Evolutionary conservation across 176 grass and related monocot species (phyloP).

Genomic region (Metroxylon sagu): DNA sequence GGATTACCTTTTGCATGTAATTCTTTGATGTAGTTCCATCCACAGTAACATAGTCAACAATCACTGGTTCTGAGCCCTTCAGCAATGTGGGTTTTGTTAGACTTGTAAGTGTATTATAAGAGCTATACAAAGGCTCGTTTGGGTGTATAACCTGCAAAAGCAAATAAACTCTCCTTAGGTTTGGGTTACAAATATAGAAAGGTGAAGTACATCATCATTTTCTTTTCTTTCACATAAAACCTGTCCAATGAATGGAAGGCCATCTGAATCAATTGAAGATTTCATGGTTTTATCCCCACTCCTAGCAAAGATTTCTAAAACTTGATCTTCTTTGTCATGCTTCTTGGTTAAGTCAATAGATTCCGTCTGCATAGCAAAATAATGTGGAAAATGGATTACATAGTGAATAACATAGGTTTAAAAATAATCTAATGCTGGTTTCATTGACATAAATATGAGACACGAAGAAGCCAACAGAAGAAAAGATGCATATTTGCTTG

Average conservation of each 20-base stretch:
- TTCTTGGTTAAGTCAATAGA: constrained; percentile 63
- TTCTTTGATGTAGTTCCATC: constrained; percentile 62
- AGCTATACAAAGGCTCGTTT: constrained; percentile 61
- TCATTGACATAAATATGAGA: no score
- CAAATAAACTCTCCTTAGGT: neutral
- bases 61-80: constrained; percentile 70
- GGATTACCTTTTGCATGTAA: constrained; percentile 60
- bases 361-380: constrained; percentile 58
- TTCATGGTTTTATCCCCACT: constrained; percentile 43
- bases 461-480: no score
- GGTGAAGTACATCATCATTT: no score
- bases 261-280: constrained; percentile 61
- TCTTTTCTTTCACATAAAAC: neutral
- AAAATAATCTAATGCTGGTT: no score
- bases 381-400: neutral
- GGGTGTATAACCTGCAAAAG: constrained; percentile 63
- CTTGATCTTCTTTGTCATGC: constrained; percentile 34
- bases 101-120: constrained; percentile 64
- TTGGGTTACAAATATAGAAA: no score
- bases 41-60: constrained; percentile 75
- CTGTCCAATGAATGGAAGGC: constrained; percentile 86
- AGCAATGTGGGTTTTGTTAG: constrained; percentile 38
- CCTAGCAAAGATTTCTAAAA: constrained; percentile 60
- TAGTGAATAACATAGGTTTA: no score
- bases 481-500: no score